A percentile compares a stretch with the other conserved stretches of the same genome.
Conservation (phyloP, 2,329 filamentous ascomycete genomes). For the Hymenoscyphus fraxineus region DNA sequence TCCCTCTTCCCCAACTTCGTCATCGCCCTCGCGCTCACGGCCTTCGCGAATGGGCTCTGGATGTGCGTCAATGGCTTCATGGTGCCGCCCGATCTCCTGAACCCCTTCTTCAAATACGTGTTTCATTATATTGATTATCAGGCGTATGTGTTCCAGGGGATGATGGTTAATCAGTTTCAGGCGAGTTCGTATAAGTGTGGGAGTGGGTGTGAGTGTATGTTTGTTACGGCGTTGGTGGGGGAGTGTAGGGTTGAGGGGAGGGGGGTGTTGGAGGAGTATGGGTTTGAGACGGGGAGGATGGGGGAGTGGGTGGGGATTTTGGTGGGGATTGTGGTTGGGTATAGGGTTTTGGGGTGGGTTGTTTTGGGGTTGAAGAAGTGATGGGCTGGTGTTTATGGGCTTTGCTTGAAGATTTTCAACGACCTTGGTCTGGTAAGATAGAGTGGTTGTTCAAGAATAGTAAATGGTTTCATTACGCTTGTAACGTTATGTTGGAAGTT, state of each 20-base stretch:
- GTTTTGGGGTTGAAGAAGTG: slow-evolving; percentile 45
- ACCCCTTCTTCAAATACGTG: slow-evolving; percentile 81
- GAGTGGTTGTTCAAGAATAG: no score
- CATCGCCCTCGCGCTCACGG: slow-evolving; percentile 71
- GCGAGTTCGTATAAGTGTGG: slow-evolving; percentile 60
- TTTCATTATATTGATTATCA: slow-evolving; percentile 91
- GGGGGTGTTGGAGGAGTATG: slow-evolving; percentile 66
- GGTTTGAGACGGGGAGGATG: slow-evolving; percentile 59
- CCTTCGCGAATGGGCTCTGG: slow-evolving; percentile 86
- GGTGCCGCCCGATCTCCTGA: slow-evolving; percentile 67
- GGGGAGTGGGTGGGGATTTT: slow-evolving; percentile 75
- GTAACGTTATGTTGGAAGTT: no score
- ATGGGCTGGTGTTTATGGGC: background rate
- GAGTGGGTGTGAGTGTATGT: slow-evolving; percentile 58
- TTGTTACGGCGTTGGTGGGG: slow-evolving; percentile 54
- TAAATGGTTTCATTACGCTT: no score
- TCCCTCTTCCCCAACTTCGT: slow-evolving; percentile 76
- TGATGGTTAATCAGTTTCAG: slow-evolving; percentile 88
- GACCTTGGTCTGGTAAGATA: no score
- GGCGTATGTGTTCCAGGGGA: slow-evolving; percentile 80
- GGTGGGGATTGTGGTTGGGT: slow-evolving; percentile 70
- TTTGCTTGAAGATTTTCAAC: no score
- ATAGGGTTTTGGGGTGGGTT: slow-evolving; percentile 65
- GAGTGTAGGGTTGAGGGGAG: slow-evolving; percentile 69
- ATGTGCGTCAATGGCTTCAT: slow-evolving; percentile 84